phyloP scores from a whole-genome alignment of 2,329 filamentous ascomycete species.

The Phyllosticta ampelicida region DNA sequence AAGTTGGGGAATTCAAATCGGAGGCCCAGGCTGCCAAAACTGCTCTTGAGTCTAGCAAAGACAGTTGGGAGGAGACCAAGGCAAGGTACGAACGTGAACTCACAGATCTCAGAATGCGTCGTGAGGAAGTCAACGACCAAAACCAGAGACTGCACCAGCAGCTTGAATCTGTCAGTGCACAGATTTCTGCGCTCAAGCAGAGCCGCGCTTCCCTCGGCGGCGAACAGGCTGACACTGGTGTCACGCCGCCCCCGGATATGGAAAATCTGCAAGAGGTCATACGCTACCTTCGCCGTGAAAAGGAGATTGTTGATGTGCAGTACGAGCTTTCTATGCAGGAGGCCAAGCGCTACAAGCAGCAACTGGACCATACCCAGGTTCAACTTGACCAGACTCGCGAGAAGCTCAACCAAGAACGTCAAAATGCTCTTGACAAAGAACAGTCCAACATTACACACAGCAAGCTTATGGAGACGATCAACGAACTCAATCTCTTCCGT shows the following conservation, averaged over 20 bases:
- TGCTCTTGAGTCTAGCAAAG: slow-evolving; percentile 66
- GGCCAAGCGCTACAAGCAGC: slow-evolving; percentile 76
- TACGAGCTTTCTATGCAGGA: slow-evolving; percentile 84
- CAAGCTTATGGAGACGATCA: slow-evolving; percentile 87
- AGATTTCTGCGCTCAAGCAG: slow-evolving; percentile 71
- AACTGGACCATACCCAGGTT: slow-evolving; percentile 74
- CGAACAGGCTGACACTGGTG: slow-evolving; percentile 41
- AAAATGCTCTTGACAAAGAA: slow-evolving; percentile 60
- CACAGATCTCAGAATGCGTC: slow-evolving; percentile 61
- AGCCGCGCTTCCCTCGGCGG: slow-evolving; percentile 48
- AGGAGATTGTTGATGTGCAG: slow-evolving; percentile 96
- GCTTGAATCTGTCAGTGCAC: slow-evolving; percentile 68
- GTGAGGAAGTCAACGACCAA: slow-evolving; percentile 76
- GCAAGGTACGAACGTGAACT: slow-evolving; percentile 78
- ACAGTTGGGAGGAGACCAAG: slow-evolving; percentile 76
- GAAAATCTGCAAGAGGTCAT: slow-evolving; percentile 84
- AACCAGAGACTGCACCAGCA: slow-evolving; percentile 87
- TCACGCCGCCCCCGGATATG: slow-evolving; percentile 45
- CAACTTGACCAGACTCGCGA: slow-evolving; percentile 83
- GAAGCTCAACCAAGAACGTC: slow-evolving; percentile 83
- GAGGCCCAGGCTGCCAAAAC: slow-evolving; percentile 81
- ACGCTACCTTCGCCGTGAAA: slow-evolving; percentile 83
- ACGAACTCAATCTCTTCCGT: slow-evolving; percentile 89
- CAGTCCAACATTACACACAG: slow-evolving; percentile 69
- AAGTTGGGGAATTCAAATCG: slow-evolving; percentile 61